phyloP scores from a whole-genome alignment of 2,329 filamentous ascomycete species.

The Fusarium annulatum region DNA sequence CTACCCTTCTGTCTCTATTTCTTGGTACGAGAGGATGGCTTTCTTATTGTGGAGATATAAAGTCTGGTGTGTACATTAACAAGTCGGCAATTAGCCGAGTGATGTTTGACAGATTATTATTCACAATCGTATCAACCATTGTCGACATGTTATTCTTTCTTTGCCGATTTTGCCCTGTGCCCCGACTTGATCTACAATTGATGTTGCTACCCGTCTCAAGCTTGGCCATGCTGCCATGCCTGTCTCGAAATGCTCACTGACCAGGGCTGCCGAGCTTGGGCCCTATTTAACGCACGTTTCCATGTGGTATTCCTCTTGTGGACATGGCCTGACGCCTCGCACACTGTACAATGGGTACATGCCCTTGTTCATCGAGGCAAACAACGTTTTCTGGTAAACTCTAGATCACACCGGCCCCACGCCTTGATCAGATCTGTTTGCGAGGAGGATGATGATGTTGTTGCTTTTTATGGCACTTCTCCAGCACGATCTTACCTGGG shows the following conservation, averaged over 20 bases:
- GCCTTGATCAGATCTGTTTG: slow-evolving; percentile 16
- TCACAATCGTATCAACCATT: neutral
- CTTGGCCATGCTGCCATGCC: neutral
- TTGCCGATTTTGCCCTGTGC: neutral
- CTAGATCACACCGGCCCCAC: slow-evolving; percentile 13
- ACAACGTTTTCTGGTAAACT: slow-evolving; percentile 13
- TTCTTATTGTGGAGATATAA: slow-evolving; percentile 21
- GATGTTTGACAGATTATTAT: slow-evolving; percentile 4
- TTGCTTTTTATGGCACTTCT: slow-evolving; percentile 12
- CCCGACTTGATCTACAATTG: neutral
- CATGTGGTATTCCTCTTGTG: slow-evolving; percentile 27
- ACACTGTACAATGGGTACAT: slow-evolving; percentile 32
- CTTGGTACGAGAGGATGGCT: slow-evolving; percentile 20
- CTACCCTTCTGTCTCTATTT: slow-evolving; percentile 31
- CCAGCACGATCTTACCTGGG: neutral
- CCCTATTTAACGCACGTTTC: slow-evolving; percentile 20
- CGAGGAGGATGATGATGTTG: neutral
- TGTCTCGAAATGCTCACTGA: neutral
- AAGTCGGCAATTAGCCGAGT: slow-evolving; percentile 4
- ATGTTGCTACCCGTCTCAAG: neutral
- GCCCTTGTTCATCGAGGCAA: slow-evolving; percentile 21
- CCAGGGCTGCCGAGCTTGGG: slow-evolving; percentile 23
- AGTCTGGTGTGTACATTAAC: slow-evolving; percentile 33
- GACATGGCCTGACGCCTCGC: slow-evolving; percentile 20
- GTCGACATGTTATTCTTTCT: neutral